Evolutionary conservation across 75 land plant genomes (phyloP).

Genomic region (Isoetes taiwanensis): DNA sequence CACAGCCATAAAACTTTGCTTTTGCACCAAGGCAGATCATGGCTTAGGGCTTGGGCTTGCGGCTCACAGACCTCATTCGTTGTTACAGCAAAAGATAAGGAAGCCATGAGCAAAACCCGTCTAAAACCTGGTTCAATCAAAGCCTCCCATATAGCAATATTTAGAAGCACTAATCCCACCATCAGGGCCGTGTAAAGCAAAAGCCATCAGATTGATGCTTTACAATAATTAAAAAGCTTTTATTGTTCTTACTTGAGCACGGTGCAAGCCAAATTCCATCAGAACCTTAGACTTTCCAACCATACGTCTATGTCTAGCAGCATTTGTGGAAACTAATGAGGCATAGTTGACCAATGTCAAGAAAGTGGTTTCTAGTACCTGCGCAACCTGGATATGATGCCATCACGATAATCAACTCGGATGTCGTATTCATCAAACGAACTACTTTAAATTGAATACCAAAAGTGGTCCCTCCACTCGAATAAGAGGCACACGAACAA

Average conservation of each 20-base stretch:
- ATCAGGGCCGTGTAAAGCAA: conserved; percentile 94
- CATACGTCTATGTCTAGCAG: conserved; percentile 88
- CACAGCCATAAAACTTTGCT: too few relatives aligned
- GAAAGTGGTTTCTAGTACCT: conserved; percentile 80
- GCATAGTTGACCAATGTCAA: conserved; percentile 85
- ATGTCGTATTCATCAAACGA: too few relatives aligned
- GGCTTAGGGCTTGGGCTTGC: too few relatives aligned
- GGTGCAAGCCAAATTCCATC: conserved; percentile 86
- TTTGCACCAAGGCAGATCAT: too few relatives aligned
- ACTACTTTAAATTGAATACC: too few relatives aligned
- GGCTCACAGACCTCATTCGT: too few relatives aligned
- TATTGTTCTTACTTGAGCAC: conserved; percentile 55
- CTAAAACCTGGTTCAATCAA: conserved; percentile 98
- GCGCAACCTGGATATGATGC: conserved; percentile 43
- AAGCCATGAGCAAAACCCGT: too few relatives aligned
- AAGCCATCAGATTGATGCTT: too few relatives aligned
- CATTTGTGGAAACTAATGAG: conserved; percentile 92
- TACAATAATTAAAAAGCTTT: too few relatives aligned
- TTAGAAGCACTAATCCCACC: conserved; percentile 94
- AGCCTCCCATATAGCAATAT: conserved; percentile 88
- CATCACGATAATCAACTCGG: too few relatives aligned
- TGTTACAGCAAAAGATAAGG: too few relatives aligned
- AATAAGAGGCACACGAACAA: conserved; percentile 71
- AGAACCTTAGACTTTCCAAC: conserved; percentile 75
- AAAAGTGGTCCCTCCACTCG: conserved; percentile 84